Evolutionary conservation across 768 basidiomycete species (phyloP).

Genomic region (Chalciporus pseudorubinellus): DNA sequence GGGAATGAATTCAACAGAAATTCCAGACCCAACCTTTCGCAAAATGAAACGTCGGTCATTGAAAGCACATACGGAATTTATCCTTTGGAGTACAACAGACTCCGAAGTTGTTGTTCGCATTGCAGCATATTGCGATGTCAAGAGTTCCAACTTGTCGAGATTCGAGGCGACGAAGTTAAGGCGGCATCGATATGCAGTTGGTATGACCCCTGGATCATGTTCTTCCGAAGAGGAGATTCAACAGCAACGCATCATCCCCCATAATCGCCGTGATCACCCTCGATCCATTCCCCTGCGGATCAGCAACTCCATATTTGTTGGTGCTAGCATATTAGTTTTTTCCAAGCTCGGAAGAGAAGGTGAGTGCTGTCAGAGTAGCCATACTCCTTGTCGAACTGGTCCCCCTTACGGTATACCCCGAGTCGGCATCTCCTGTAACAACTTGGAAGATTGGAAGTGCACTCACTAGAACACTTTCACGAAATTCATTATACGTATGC

Average conservation of each 20-base stretch:
- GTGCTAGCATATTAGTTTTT: neutral
- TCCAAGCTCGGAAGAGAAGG: neutral
- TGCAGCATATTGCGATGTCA: too few species aligned
- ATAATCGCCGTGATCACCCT: constrained; percentile 29
- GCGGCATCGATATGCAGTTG: too few species aligned
- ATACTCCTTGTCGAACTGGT: too few species aligned
- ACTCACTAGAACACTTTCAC: too few species aligned
- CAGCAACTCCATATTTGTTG: constrained; percentile 10
- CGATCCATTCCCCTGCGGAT: constrained; percentile 16
- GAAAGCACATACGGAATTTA: constrained; percentile 3
- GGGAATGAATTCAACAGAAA: constrained; percentile 9
- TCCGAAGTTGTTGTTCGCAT: neutral
- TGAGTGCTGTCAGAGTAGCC: too few species aligned
- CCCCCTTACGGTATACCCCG: too few species aligned
- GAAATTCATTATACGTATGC: neutral
- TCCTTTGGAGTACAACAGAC: constrained; percentile 7
- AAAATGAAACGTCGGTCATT: constrained; percentile 18
- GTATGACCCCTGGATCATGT: neutral
- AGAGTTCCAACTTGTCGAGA: too few species aligned
- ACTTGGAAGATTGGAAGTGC: neutral
- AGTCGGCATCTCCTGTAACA: neutral
- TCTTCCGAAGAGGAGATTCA: neutral
- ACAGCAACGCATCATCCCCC: neutral
- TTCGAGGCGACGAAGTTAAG: too few species aligned
- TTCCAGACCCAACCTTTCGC: constrained; percentile 2